Evolutionary conservation across 2,329 filamentous ascomycete genomes (phyloP), one percentile per base, ranked within the genome.

Genomic region (Neofusicoccum sp.): DNA sequence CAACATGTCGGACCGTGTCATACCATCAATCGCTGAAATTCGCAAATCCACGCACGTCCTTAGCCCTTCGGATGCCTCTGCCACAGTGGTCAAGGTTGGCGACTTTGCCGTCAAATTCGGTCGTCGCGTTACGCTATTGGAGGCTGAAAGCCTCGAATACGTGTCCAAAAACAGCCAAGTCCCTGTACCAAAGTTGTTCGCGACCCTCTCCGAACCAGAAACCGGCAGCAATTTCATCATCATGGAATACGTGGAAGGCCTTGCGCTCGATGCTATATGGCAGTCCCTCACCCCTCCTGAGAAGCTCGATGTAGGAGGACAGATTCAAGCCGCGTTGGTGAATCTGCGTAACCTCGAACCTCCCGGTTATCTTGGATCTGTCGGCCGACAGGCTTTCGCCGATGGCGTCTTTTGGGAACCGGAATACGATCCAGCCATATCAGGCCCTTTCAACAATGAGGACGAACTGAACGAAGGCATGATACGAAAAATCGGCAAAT

Each of bases 161-260:
- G 16, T 64, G 16, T 31, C 36, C 2, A 9, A 56, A 12, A 24
- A 63, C 20, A 62, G 40, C 49, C 31, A 40, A 8, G 44, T 63
- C 28, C 59, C 62, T 9, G 62, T 62, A 12, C 60, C 54, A 11
- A 44, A 58, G 26, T 16, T 62, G 3, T 57, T 57, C 12, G 38
- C 36, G 7, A 48, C 54, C n/a, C 47, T 62, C 38, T 54, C 36
- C 7, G 54, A 64, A 3, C 58, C 38, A 30, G 43, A 41, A 14
- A 61, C 58, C 12, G 14, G 28, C 3, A 38, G 7, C 20, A 51
- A 56, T 24, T 65, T 63, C 49, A 63, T 67, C n/a, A 44, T 64
- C 26, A 67, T 67, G 62, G 60, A 67, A 28, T 56, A 62, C 48
- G 57, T 66, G 14, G n/a, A 60, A 41, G 65, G 63, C n/a, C 28